A percentile compares a stretch with the other conserved stretches of the same genome.
Conservation (phyloP, 2,329 filamentous ascomycete genomes). For the Leptographium radiaticola region DNA sequence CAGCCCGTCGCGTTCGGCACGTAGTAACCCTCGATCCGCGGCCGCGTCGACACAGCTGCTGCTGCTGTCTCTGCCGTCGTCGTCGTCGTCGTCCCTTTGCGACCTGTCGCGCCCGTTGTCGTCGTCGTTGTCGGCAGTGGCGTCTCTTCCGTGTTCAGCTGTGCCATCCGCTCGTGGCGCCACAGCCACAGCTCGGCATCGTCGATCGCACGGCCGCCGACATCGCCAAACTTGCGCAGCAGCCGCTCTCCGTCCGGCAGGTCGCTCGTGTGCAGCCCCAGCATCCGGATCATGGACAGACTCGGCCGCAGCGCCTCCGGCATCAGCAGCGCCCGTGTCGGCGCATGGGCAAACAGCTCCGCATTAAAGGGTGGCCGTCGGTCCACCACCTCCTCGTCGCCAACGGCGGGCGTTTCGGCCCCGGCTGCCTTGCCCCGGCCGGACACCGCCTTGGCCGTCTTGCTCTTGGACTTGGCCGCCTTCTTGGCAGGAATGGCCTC, state of each 20-base stretch:
- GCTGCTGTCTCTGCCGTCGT: constrained; percentile 16
- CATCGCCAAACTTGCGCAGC: constrained; percentile 29
- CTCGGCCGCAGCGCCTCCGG: constrained; percentile 32
- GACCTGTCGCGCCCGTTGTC: not conserved
- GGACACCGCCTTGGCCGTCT: not conserved
- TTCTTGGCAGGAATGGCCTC: not conserved
- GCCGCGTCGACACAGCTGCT: not conserved
- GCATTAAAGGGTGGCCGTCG: constrained; percentile 6
- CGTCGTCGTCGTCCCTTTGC: constrained; percentile 9
- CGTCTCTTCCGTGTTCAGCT: constrained; percentile 34
- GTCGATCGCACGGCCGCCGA: constrained; percentile 26
- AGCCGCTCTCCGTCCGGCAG: constrained; percentile 35
- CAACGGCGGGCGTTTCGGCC: constrained; percentile 4
- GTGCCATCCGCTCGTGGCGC: constrained; percentile 40
- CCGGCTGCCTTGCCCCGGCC: constrained; percentile 6
- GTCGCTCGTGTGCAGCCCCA: constrained; percentile 32
- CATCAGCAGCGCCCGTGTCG: constrained; percentile 31
- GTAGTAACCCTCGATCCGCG: constrained; percentile 54
- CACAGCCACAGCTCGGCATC: constrained; percentile 44
- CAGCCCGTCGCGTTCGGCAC: constrained; percentile 75
- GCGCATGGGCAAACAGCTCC: constrained; percentile 34
- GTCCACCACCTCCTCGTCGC: constrained; percentile 10
- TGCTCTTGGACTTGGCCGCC: constrained; percentile 1
- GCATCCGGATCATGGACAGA: constrained; percentile 28
- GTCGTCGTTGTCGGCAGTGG: not conserved